These are phyloP conservation scores for Phytopythium ostracodes DNA, from an alignment of 352 stramenopile species.

Conservation along the genomic window DNA sequence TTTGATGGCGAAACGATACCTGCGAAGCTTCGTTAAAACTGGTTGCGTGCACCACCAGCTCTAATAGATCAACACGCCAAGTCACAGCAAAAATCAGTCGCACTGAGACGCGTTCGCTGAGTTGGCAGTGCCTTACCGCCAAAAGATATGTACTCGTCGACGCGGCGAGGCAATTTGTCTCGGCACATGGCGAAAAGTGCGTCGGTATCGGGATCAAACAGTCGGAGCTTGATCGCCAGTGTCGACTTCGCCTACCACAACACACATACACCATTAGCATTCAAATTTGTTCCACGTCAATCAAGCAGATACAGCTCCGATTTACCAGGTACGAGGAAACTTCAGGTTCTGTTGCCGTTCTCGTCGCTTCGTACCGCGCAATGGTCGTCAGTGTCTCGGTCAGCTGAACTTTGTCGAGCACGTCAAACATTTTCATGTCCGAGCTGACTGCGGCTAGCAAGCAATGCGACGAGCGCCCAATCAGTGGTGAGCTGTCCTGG, in stretches of 20 bases:
- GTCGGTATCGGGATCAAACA: conserved; percentile 54
- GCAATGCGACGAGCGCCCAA: conserved; percentile 31
- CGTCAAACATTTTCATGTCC: conserved; percentile 1
- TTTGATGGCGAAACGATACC: not conserved
- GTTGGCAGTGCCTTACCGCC: conserved; percentile 27
- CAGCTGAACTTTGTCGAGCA: not conserved
- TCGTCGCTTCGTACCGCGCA: not conserved
- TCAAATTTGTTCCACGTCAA: not conserved
- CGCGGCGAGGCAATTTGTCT: conserved; percentile 22
- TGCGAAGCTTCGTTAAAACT: not conserved
- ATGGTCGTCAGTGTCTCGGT: not conserved
- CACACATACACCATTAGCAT: not conserved
- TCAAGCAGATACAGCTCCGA: too few species aligned
- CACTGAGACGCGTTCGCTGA: not conserved
- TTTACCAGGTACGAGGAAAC: not conserved
- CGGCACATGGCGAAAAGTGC: conserved; percentile 51
- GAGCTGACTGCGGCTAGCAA: conserved; percentile 24
- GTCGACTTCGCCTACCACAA: conserved; percentile 9
- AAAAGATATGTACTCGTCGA: conserved; percentile 41
- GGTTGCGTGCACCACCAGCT: not conserved
- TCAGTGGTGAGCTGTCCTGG: conserved; percentile 28
- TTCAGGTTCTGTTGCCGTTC: not conserved
- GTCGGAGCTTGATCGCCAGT: conserved; percentile 52
- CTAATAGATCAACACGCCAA: not conserved
- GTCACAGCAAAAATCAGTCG: not conserved